These are phyloP conservation scores for Debaryomycetaceae sp. DNA, from an alignment of 1,139 yeast species.

Conservation along the genomic window DNA sequence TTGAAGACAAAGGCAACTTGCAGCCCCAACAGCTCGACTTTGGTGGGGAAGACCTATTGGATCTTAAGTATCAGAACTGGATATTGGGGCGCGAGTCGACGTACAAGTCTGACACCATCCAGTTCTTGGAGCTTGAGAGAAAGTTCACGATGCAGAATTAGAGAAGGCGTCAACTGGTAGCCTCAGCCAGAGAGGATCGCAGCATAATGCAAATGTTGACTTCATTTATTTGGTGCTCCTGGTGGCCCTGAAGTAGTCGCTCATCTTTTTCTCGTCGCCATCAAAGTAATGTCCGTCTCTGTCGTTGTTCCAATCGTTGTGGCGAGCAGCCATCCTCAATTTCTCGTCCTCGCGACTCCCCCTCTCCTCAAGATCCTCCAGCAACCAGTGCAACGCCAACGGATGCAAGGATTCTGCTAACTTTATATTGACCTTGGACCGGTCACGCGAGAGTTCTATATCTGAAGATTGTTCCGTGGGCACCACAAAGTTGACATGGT, in stretches of 20 bases:
- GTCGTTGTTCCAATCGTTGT: constrained; percentile 42
- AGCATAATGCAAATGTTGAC: too few species aligned
- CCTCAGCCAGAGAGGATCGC: too few species aligned
- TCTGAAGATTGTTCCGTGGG: constrained; percentile 13
- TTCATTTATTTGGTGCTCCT: constrained; percentile 25
- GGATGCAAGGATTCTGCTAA: constrained; percentile 62
- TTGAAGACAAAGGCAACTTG: constrained; percentile 8
- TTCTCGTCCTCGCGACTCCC: constrained; percentile 54
- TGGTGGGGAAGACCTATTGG: constrained; percentile 11
- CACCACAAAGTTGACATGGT: constrained; percentile 15
- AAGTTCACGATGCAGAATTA: constrained; percentile 8
- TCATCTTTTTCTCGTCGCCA: constrained; percentile 38
- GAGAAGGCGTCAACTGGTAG: neutral
- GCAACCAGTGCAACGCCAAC: constrained; percentile 62
- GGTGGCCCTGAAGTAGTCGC: constrained; percentile 46
- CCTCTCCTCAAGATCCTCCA: constrained; percentile 46
- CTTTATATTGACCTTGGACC: constrained; percentile 27
- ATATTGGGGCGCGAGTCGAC: constrained; percentile 10
- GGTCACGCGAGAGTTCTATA: constrained; percentile 12
- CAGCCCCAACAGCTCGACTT: neutral
- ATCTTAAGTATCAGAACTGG: constrained; percentile 17
- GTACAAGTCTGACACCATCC: constrained; percentile 12
- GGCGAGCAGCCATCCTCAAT: constrained; percentile 37
- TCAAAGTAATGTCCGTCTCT: constrained; percentile 44
- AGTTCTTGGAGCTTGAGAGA: constrained; percentile 17